Evolutionary conservation across 2,329 filamentous ascomycete species (phyloP).

Genomic region (Lasiodiplodia theobromae): DNA sequence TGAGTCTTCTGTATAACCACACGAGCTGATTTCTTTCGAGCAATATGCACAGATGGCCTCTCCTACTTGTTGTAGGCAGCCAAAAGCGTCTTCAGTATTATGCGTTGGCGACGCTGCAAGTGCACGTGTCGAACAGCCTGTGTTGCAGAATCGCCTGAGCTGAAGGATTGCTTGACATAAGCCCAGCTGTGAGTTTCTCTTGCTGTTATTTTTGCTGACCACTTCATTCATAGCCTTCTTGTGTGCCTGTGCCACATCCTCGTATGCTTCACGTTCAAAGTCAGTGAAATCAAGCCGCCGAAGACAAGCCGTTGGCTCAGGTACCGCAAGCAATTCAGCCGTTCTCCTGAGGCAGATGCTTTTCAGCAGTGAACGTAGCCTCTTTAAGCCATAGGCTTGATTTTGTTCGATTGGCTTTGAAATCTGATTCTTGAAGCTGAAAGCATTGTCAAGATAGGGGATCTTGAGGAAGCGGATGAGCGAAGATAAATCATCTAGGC

Average conservation of each 20-base stretch:
- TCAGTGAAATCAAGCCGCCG: background rate
- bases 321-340: background rate
- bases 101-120: background rate
- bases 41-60: background rate
- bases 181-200: slow-evolving; percentile 18
- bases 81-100: background rate
- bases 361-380: background rate
- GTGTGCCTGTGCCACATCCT: background rate
- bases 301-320: background rate
- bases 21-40: background rate
- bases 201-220: background rate
- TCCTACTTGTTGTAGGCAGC: background rate
- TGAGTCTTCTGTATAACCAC: background rate
- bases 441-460: slow-evolving; percentile 26
- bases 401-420: background rate
- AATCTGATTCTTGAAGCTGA: slow-evolving; percentile 30
- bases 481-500: slow-evolving; percentile 33
- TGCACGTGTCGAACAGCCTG: slow-evolving; percentile 17
- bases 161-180: slow-evolving; percentile 32
- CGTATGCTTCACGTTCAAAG: background rate
- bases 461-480: slow-evolving; percentile 38
- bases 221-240: slow-evolving; percentile 2
- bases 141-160: slow-evolving; percentile 35
- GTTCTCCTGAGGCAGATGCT: background rate
- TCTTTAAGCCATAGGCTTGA: background rate